Evolutionary conservation across 2,329 filamentous ascomycete genomes (phyloP).

Genomic region (Calonectria pauciramosa): DNA sequence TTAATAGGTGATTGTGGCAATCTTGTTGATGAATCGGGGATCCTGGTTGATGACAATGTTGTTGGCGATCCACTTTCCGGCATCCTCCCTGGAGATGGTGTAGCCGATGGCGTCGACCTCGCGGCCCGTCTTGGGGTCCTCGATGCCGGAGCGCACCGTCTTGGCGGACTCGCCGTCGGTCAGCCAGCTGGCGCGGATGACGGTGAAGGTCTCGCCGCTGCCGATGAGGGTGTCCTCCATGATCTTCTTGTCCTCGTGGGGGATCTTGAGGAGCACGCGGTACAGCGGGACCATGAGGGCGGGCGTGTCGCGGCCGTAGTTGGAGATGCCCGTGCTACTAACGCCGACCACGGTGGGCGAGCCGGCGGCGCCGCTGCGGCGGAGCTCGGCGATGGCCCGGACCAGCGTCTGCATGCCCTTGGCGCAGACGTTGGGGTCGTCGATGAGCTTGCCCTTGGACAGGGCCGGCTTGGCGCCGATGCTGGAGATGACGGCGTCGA

Average conservation of each 20-base stretch:
- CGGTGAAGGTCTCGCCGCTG: conserved; percentile 51
- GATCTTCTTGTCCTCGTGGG: conserved; percentile 62
- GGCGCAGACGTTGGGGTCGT: conserved; percentile 64
- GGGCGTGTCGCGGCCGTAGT: conserved; percentile 57
- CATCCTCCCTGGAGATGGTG: conserved; percentile 61
- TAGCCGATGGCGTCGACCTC: conserved; percentile 60
- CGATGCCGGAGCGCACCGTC: conserved; percentile 55
- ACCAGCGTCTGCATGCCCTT: conserved; percentile 60
- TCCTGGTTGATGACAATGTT: neutral
- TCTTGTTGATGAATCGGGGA: neutral
- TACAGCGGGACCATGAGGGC: conserved; percentile 60
- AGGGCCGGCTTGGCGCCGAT: conserved; percentile 58
- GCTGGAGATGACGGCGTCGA: conserved; percentile 62
- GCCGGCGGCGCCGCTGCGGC: conserved; percentile 43
- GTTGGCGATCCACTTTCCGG: conserved; percentile 60
- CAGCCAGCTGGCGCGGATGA: conserved; percentile 56
- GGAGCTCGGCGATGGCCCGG: conserved; percentile 50
- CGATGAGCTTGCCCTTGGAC: conserved; percentile 50
- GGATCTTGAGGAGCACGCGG: conserved; percentile 53
- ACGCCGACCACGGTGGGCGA: conserved; percentile 52
- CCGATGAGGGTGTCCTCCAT: conserved; percentile 56
- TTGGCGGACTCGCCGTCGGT: conserved; percentile 44
- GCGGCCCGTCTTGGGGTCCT: conserved; percentile 50
- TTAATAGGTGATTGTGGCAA: neutral
- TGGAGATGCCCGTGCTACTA: conserved; percentile 57